phyloP scores from a whole-genome alignment of 306 rosid genomes.

The peach (Prunus persica) region DNA sequence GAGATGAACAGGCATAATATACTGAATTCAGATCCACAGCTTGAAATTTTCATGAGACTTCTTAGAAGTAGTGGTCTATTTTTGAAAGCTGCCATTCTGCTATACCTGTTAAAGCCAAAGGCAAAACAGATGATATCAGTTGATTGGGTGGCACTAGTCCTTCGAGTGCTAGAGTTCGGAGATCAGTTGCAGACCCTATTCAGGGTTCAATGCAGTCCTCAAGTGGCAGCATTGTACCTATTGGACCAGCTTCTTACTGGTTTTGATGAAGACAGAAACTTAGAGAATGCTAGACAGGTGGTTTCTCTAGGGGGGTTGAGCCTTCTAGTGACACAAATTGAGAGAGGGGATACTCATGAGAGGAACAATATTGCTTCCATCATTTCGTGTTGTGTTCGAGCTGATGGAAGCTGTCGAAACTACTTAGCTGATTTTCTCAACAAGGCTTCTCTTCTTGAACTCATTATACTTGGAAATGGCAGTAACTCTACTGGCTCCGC shows the following conservation, averaged over 20 bases:
- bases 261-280: constrained; percentile 79
- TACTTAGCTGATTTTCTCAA: constrained; percentile 58
- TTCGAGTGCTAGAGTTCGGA: constrained; percentile 78
- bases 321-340: constrained; percentile 49
- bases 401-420: constrained; percentile 74
- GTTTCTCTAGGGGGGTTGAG: constrained; percentile 81
- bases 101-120: constrained; percentile 62
- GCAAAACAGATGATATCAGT: constrained; percentile 80
- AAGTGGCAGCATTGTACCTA: constrained; percentile 69
- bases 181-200: constrained; percentile 71
- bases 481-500: constrained; percentile 39
- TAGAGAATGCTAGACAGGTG: constrained; percentile 76
- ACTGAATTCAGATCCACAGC: constrained; percentile 74
- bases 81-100: constrained; percentile 72
- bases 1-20: constrained; percentile 42
- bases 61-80: constrained; percentile 67
- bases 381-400: constrained; percentile 54
- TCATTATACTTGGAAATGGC: constrained; percentile 48
- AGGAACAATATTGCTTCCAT: constrained; percentile 47
- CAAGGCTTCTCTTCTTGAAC: constrained; percentile 58
- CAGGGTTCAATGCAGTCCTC: constrained; percentile 67
- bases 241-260: constrained; percentile 76
- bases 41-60: constrained; percentile 61
- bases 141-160: constrained; percentile 79
- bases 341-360: constrained; percentile 54